Percentiles rank a stretch among this genome's conserved stretches.
These are phyloP conservation scores for Xylaria grammica DNA, from an alignment of 495 filamentous ascomycete species.

Conservation along the genomic window DNA sequence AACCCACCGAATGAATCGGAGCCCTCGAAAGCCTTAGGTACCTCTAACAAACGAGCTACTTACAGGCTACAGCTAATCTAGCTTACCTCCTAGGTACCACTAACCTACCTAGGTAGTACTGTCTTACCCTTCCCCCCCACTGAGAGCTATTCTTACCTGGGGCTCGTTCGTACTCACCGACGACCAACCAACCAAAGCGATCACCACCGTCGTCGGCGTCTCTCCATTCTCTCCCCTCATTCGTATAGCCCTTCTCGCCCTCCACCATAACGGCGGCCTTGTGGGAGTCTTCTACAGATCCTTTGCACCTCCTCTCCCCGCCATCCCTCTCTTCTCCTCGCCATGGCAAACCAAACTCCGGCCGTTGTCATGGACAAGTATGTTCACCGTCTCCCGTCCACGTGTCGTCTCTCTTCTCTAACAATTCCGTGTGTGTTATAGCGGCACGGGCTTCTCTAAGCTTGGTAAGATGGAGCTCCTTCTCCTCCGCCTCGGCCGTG, in stretches of 20 bases:
- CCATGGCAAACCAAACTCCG: slow-evolving; percentile 95
- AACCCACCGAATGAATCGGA: slow-evolving; percentile 14
- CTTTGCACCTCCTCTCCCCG: slow-evolving; percentile 33
- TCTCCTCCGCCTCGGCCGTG: background rate
- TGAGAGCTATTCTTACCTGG: background rate
- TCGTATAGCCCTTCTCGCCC: slow-evolving; percentile 16
- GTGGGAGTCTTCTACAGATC: slow-evolving; percentile 27
- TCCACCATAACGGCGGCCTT: slow-evolving; percentile 8
- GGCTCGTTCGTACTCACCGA: slow-evolving; percentile 1
- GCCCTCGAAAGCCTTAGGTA: background rate
- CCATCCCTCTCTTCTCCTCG: slow-evolving; percentile 24
- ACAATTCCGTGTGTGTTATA: slow-evolving; percentile 43
- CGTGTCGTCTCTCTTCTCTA: slow-evolving; percentile 34
- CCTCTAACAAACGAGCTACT: background rate
- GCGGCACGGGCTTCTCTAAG: slow-evolving; percentile 98
- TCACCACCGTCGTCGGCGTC: slow-evolving; percentile 26
- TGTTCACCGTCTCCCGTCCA: slow-evolving; percentile 44
- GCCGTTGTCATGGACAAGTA: slow-evolving; percentile 99
- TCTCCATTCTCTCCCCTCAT: slow-evolving; percentile 5
- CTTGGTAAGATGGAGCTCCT: slow-evolving; percentile 67
- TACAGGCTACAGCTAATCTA: background rate
- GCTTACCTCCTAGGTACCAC: background rate
- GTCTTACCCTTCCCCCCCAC: slow-evolving; percentile 2
- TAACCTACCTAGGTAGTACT: background rate
- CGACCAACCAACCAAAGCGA: slow-evolving; percentile 26